Conservation (phyloP, 2,329 filamentous ascomycete genomes). For the Sarocladium oryzae region DNA sequence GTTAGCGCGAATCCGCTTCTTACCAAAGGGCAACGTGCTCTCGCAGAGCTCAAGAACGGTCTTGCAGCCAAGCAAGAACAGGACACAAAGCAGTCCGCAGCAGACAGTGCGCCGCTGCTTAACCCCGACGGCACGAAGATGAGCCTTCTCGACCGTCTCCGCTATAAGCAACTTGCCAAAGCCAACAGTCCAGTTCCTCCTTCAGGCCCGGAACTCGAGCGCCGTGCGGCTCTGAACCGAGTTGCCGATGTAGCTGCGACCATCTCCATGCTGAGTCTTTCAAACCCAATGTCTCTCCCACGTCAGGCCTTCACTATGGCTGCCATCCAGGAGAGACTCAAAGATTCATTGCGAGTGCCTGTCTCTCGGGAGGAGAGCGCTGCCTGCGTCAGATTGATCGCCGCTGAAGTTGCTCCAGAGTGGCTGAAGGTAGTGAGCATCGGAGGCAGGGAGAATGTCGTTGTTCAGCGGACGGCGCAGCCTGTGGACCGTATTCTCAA, state of each 20-base stretch:
- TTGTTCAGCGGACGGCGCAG: constrained; percentile 41
- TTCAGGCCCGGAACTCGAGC: constrained; percentile 49
- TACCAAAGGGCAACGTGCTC: constrained; percentile 59
- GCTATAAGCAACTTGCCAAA: constrained; percentile 59
- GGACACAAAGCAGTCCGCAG: constrained; percentile 29
- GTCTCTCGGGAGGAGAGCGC: constrained; percentile 47
- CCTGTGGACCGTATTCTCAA: constrained; percentile 30
- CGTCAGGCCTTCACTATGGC: constrained; percentile 61
- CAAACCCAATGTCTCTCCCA: constrained; percentile 40
- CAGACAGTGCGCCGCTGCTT: constrained; percentile 23
- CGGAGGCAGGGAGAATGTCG: constrained; percentile 49
- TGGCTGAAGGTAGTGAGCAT: constrained; percentile 49
- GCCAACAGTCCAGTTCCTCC: constrained; percentile 50
- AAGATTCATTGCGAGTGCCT: constrained; percentile 57
- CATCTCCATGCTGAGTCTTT: constrained; percentile 57
- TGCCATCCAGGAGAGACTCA: constrained; percentile 56
- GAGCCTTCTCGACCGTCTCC: constrained; percentile 69
- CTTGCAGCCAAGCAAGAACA: constrained; percentile 47
- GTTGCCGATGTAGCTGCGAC: constrained; percentile 63
- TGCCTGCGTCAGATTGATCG: constrained; percentile 44
- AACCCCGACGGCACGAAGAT: constrained; percentile 47
- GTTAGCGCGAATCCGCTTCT: constrained; percentile 49
- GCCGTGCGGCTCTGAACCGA: constrained; percentile 59
- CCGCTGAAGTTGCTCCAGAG: constrained; percentile 47
- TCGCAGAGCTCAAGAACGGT: constrained; percentile 62